These are phyloP conservation scores for Galeopsis tetrahit DNA, from an alignment of 257 asterid genomes.

Conservation along the genomic window DNA sequence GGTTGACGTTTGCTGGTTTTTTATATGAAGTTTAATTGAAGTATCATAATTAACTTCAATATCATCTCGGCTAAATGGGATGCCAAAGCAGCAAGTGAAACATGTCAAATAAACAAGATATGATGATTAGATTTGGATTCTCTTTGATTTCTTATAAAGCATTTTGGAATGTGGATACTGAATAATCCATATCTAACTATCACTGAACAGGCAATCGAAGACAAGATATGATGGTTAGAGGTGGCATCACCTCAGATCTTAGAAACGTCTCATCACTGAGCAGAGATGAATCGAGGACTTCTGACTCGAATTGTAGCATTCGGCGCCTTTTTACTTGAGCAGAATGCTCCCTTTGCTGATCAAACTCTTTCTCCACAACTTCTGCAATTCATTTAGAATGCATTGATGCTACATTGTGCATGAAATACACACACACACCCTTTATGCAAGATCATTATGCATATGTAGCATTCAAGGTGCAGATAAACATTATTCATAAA, in stretches of 20 bases:
- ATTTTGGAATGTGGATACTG: not conserved
- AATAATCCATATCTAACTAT: too few relatives aligned
- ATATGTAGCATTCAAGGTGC: not conserved
- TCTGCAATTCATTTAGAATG: constrained; percentile 49
- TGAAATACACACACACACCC: not conserved
- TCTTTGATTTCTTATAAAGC: constrained; percentile 8
- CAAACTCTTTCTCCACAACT: constrained; percentile 51
- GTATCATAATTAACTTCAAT: constrained; percentile 7
- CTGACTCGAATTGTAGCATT: constrained; percentile 77
- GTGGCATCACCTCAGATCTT: constrained; percentile 64
- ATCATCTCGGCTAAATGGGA: constrained; percentile 3
- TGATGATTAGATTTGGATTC: not conserved
- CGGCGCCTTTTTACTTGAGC: constrained; percentile 83
- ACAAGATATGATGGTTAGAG: too few relatives aligned
- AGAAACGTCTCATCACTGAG: constrained; percentile 59
- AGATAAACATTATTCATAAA: constrained; percentile 19
- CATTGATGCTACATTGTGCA: constrained; percentile 5
- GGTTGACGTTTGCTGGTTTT: not conserved
- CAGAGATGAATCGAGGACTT: constrained; percentile 52
- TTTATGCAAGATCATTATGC: too few relatives aligned
- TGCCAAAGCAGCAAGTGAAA: not conserved
- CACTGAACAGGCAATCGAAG: too few relatives aligned
- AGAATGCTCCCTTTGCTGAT: constrained; percentile 50
- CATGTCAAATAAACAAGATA: constrained; percentile 11
- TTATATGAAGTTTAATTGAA: not conserved